Conservation (phyloP, 345 rosid species). For the Corchorus olitorius region DNA sequence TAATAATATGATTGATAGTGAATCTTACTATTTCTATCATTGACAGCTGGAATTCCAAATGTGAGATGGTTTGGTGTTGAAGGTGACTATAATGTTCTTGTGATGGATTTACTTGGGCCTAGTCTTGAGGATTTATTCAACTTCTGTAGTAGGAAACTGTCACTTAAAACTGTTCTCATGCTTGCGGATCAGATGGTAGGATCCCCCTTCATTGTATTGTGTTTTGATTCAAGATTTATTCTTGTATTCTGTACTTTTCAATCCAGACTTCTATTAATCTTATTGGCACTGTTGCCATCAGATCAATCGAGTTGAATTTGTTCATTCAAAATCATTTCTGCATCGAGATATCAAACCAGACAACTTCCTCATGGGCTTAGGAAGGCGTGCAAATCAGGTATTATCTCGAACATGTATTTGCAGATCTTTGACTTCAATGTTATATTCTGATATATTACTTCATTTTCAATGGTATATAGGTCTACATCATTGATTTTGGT, state of each 20-base stretch:
- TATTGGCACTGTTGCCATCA: conserved; percentile 28
- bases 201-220: background rate
- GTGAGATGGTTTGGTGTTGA: conserved; percentile 91
- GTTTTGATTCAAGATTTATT: background rate
- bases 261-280: background rate
- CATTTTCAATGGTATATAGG: conserved; percentile 44
- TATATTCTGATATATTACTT: background rate
- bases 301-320: conserved; percentile 92
- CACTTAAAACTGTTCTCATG: conserved; percentile 95
- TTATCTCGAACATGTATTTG: background rate
- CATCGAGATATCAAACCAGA: conserved; percentile 98
- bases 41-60: conserved; percentile 91
- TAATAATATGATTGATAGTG: background rate
- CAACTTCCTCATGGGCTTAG: conserved; percentile 95
- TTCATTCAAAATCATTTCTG: conserved; percentile 88
- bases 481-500: conserved; percentile 86
- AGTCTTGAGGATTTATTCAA: conserved; percentile 95
- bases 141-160: conserved; percentile 80
- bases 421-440: conserved; percentile 1
- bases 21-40: background rate
- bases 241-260: background rate
- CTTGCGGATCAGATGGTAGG: conserved; percentile 97
- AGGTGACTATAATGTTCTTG: conserved; percentile 90
- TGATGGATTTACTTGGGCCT: conserved; percentile 97
- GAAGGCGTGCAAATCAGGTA: conserved; percentile 94